Conservation (phyloP, 495 filamentous ascomycete species). For the Chaetomium fimeti region DNA sequence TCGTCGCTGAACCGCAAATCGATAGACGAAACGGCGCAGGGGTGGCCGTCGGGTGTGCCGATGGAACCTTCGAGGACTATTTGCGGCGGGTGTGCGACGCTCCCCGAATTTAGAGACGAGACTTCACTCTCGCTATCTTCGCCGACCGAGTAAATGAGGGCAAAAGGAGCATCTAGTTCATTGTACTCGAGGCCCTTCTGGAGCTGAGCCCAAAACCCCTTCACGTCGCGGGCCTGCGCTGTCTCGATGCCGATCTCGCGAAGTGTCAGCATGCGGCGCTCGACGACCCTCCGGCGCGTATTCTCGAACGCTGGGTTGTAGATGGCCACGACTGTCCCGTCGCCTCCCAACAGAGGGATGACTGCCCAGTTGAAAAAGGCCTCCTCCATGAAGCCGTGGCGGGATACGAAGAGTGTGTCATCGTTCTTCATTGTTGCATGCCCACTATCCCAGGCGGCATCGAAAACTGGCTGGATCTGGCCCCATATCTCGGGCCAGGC, state of each 20-base stretch:
- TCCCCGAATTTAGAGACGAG: constrained; percentile 61
- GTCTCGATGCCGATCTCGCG: constrained; percentile 69
- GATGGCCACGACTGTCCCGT: constrained; percentile 61
- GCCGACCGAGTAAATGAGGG: constrained; percentile 60
- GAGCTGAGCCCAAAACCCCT: constrained; percentile 60
- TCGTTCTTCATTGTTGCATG: constrained; percentile 74
- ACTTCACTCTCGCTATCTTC: constrained; percentile 61
- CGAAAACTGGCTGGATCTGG: constrained; percentile 58
- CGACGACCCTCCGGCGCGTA: constrained; percentile 61
- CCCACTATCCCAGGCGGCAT: constrained; percentile 56
- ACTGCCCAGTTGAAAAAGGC: constrained; percentile 69
- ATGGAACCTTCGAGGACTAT: constrained; percentile 60
- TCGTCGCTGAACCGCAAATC: constrained; percentile 61
- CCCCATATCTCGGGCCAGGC: constrained; percentile 70
- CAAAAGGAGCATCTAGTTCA: constrained; percentile 62
- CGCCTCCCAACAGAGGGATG: constrained; percentile 62
- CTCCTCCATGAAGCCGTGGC: constrained; percentile 63
- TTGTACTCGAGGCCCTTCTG: constrained; percentile 59
- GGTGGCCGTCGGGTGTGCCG: constrained; percentile 61
- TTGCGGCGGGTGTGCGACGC: constrained; percentile 51
- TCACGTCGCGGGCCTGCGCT: constrained; percentile 63
- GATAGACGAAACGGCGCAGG: constrained; percentile 50
- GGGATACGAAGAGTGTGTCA: constrained; percentile 62
- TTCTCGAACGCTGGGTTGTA: constrained; percentile 71
- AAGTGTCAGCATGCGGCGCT: constrained; percentile 64